Evolutionary conservation across 768 basidiomycete species (phyloP).

Genomic region (Termitomyces sp.): DNA sequence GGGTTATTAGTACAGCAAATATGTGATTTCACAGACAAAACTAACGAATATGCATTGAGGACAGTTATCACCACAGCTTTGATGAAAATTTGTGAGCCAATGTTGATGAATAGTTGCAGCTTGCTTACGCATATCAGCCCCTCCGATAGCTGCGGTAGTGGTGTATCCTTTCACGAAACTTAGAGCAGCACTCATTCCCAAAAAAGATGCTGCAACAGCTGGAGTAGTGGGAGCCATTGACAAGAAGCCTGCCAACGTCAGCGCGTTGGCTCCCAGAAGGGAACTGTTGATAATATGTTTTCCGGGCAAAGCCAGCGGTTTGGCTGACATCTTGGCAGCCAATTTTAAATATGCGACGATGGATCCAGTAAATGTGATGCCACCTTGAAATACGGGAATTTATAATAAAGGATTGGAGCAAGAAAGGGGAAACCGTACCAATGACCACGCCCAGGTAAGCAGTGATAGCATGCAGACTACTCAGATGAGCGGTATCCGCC

Average conservation of each 20-base stretch:
- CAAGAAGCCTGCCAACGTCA: conserved; percentile 76
- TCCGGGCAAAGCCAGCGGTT: conserved; percentile 65
- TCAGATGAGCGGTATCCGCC: conserved; percentile 60
- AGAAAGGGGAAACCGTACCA: conserved; percentile 32
- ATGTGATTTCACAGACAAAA: background rate
- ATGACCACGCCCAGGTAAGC: conserved; percentile 86
- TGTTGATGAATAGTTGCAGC: background rate
- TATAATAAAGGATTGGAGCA: background rate
- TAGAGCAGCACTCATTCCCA: conserved; percentile 65
- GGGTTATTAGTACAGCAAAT: background rate
- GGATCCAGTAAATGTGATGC: conserved; percentile 86
- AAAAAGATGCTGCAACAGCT: conserved; percentile 69
- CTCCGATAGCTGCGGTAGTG: conserved; percentile 87
- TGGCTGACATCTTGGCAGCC: conserved; percentile 75
- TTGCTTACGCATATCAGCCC: conserved; percentile 85
- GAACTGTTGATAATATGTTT: conserved; percentile 71
- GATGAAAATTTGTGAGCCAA: conserved; percentile 7
- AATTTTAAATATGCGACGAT: conserved; percentile 88
- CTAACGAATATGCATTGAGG: conserved; percentile 78
- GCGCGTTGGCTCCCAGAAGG: conserved; percentile 65
- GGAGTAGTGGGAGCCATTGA: conserved; percentile 65
- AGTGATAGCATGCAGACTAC: conserved; percentile 72
- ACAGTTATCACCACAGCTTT: conserved; percentile 88
- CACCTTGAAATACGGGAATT: conserved; percentile 35
- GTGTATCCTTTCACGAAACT: conserved; percentile 87